A percentile compares a stretch with the other conserved stretches of the same genome.
phyloP scores from a whole-genome alignment of 2,329 filamentous ascomycete genomes.

The Fusarium sp. region DNA sequence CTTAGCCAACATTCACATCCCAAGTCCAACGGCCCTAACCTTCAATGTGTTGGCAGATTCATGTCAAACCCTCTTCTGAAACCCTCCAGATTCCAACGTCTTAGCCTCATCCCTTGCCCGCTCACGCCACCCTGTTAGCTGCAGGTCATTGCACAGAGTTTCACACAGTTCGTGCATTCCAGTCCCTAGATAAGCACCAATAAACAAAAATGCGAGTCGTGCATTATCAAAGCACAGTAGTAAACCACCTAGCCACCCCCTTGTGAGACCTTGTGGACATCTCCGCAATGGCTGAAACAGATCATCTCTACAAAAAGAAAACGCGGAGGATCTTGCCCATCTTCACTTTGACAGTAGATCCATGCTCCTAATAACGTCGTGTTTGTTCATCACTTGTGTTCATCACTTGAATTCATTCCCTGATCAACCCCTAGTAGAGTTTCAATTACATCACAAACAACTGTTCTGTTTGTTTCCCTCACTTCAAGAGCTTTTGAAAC shows the following conservation, averaged over 20 bases:
- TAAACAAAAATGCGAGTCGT: conserved; percentile 11
- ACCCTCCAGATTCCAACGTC: conserved; percentile 33
- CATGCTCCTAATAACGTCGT: not conserved
- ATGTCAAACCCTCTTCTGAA: conserved; percentile 14
- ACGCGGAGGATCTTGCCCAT: not conserved
- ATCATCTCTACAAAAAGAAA: not conserved
- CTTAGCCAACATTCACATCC: not conserved
- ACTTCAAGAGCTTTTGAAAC: conserved; percentile 17
- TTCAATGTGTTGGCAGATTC: not conserved
- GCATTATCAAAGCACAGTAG: not conserved
- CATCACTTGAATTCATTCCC: conserved; percentile 2
- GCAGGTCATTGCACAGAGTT: conserved; percentile 36
- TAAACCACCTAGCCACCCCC: not conserved
- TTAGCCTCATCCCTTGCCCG: not conserved
- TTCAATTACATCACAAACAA: conserved; percentile 31
- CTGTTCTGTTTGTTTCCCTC: not conserved
- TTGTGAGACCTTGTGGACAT: not conserved
- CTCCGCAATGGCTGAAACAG: conserved; percentile 26
- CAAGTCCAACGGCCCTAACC: not conserved
- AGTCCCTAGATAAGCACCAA: not conserved
- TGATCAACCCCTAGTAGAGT: conserved; percentile 1
- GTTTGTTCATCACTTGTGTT: too few species aligned
- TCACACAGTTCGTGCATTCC: conserved; percentile 25
- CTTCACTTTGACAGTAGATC: not conserved
- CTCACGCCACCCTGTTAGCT: conserved; percentile 8